Evolutionary conservation across 73 alveolate species (phyloP), one percentile per base, ranked within the genome.

Genomic region (Effrenium voratum): DNA sequence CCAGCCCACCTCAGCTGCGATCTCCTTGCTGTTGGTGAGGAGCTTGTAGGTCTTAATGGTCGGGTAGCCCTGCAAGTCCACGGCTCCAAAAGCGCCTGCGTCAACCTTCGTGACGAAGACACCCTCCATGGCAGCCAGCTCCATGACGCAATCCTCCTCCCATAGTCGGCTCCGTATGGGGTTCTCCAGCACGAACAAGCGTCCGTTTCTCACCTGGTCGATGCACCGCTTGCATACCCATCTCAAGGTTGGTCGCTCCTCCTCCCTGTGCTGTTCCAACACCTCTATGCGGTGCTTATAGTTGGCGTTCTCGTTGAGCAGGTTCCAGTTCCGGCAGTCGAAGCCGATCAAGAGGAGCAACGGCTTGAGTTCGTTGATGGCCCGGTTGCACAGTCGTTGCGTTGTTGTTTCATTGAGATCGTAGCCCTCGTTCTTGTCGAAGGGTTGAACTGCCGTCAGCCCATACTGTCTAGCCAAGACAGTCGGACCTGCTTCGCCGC

Each of bases 361-460:
- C 2, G 90, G 90, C 45, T 2, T 1, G 30, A 77, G 45, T 28
- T n/a, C 22, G 22, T 43, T 5, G 5, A 45, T 2, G 24, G 90
- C 93, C 3, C 2, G 5, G 38, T 49, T 52, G 8, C 6, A 46
- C n/a, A 49, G 5, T 4, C n/a, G 38, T n/a, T 34, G 46, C 19
- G 32, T 43, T 4, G 3, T 6, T 36, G 52, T 24, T 32, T 82
- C 52, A 10, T 40, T 4, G 38, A 82, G 93, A 50, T 52, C 76
- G 5, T 34, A 34, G 72, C 93, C 93, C 6, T 49, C 72, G 36
- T 34, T 32, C 52, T 82, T 82, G 75, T 82, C 93, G 40, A 82
- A 8, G 76, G 93, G 76, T n/a, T 82, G 45, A 73, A 52, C 40
- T 2, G 93, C 73, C 22, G 19, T 82, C 55, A 82, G 76, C 0